A percentile compares a stretch with the other conserved stretches of the same genome.
Evolutionary conservation across 2,329 filamentous ascomycete genomes (phyloP).

Genomic region (Microsporum ferrugineum): DNA sequence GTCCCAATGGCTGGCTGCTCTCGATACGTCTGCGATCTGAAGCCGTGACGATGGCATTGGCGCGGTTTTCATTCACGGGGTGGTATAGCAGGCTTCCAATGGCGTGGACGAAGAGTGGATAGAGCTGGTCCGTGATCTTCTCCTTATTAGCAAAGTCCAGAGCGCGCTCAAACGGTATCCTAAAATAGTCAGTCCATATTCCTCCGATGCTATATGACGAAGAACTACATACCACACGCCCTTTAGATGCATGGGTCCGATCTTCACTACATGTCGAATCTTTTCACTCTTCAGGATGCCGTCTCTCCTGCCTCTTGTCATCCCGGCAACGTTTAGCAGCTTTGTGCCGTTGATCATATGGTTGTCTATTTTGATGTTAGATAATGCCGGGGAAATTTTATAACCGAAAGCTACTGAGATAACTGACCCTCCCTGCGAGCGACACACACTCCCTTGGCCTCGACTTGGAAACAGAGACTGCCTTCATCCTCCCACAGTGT

Average conservation of each 20-base stretch:
- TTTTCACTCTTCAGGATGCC: slow-evolving; percentile 98
- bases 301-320: slow-evolving; percentile 90
- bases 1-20: slow-evolving; percentile 39
- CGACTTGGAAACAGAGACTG: slow-evolving; percentile 93
- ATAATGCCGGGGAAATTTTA: slow-evolving; percentile 1
- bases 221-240: slow-evolving; percentile 61
- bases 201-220: too few relatives aligned
- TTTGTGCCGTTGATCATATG: slow-evolving; percentile 99
- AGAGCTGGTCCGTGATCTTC: slow-evolving; percentile 91
- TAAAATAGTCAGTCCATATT: slow-evolving; percentile 27
- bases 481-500: slow-evolving; percentile 98
- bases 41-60: slow-evolving; percentile 77
- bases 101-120: slow-evolving; percentile 94
- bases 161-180: slow-evolving; percentile 97
- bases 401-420: too few relatives aligned
- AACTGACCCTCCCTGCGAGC: slow-evolving; percentile 74
- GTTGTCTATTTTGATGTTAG: slow-evolving; percentile 53
- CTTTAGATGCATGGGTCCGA: slow-evolving; percentile 97
- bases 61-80: slow-evolving; percentile 66
- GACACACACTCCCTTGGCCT: slow-evolving; percentile 91
- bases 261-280: slow-evolving; percentile 91
- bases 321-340: slow-evolving; percentile 88
- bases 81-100: slow-evolving; percentile 90
- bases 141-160: slow-evolving; percentile 98
- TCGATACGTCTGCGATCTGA: slow-evolving; percentile 65